Base-by-base conservation (phyloP, 768 basidiomycete genomes). In the Glaciozyma antarctica region DNA sequence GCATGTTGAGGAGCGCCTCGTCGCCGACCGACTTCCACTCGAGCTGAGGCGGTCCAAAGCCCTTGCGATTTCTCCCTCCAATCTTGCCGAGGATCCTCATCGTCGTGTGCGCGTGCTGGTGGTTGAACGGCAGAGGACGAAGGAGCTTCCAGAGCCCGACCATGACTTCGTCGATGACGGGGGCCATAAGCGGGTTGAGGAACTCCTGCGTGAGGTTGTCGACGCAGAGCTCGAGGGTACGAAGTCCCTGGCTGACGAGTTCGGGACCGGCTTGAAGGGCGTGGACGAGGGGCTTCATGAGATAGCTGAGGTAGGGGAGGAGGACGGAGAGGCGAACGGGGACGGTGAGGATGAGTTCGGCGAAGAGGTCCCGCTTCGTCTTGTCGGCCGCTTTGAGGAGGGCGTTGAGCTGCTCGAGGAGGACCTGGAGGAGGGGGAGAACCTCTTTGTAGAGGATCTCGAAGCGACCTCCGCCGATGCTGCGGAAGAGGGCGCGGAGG, bases 181-280 rank as follows among this genome's bases (percentile, higher is more conserved):
- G 90, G 67, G 85, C 89, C 69, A 98, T 83, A 3, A 91, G 93
- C 5, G 95, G 95, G 73, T 98, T 94, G 34, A 99, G 82, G 79
- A 98, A 98, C 77, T 98, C 95, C 3, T 91, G 90, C 0, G 91
- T 95, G 32, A 99, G 82, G 75, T 98, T 99, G 79, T 99, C 95
- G 73, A 98, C 94, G 78, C 94, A 98, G n/a, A 99, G 81, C 76
- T 99, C 95, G 64, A 99, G 83, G 0, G 95, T 99, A 9, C 95
- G 84, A 30, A 99, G 79, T 53, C 95, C 95, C 79, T 99, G 95
- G 28, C 90, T 86, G 61, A 97, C 88, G 54, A 95, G 84, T 61
- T 99, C 95, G 9, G 86, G 83, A 47, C 83, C 84, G 45, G 92
- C 92, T 58, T 86, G 84, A 59, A 99, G 79, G 12, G 95, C 92